These are phyloP conservation scores for Penicillium verhagenii DNA, from an alignment of 495 filamentous ascomycete genomes.

Conservation along the genomic window DNA sequence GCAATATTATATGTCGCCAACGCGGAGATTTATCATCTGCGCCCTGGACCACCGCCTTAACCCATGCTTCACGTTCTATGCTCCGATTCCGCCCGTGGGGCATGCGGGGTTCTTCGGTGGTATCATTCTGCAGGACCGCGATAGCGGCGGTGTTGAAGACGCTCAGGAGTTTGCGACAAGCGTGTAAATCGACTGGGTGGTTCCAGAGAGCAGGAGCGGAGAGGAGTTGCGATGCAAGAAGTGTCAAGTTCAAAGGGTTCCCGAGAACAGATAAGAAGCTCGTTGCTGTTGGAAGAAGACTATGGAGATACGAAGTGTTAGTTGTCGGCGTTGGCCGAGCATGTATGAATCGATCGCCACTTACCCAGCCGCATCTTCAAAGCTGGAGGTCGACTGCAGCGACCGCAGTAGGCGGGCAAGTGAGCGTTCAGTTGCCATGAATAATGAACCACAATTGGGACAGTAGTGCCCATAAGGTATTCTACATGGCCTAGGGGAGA, in stretches of 20 bases:
- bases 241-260: slow-evolving; percentile 86
- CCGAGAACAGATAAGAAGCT: slow-evolving; percentile 78
- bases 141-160: slow-evolving; percentile 84
- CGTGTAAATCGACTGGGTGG: slow-evolving; percentile 65
- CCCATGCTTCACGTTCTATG: slow-evolving; percentile 71
- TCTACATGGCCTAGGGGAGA: slow-evolving; percentile 22
- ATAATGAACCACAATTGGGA: not conserved
- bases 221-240: slow-evolving; percentile 88
- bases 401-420: slow-evolving; percentile 52
- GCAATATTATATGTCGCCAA: slow-evolving; percentile 84
- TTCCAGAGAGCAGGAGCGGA: slow-evolving; percentile 85
- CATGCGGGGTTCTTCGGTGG: slow-evolving; percentile 37
- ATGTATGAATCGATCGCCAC: slow-evolving; percentile 22
- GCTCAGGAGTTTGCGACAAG: slow-evolving; percentile 74
- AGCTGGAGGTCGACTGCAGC: slow-evolving; percentile 46
- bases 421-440: slow-evolving; percentile 52
- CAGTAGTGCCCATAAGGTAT: slow-evolving; percentile 9
- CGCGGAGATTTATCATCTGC: slow-evolving; percentile 78
- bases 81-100: slow-evolving; percentile 45
- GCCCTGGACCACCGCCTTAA: slow-evolving; percentile 76
- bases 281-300: slow-evolving; percentile 77
- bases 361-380: slow-evolving; percentile 55
- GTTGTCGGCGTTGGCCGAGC: slow-evolving; percentile 4
- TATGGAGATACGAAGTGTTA: slow-evolving; percentile 27
- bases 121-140: slow-evolving; percentile 59